phyloP scores from a whole-genome alignment of 2,329 filamentous ascomycete genomes.

The Lecanicillium sp. region DNA sequence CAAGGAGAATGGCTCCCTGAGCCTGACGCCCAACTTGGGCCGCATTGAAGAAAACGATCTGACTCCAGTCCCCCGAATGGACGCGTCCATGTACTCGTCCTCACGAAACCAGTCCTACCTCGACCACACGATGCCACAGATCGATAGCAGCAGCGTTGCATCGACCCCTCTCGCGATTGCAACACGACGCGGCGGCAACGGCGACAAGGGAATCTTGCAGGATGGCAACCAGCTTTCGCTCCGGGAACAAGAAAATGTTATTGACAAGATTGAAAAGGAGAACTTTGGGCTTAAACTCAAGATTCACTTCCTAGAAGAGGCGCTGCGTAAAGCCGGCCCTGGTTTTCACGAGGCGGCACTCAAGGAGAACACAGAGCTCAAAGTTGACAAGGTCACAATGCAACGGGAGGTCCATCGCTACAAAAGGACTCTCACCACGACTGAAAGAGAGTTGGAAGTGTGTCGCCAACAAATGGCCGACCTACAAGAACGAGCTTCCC shows the following conservation, averaged over 20 bases:
- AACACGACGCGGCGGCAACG: constrained; percentile 54
- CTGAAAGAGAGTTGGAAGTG: constrained; percentile 79
- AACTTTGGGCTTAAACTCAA: constrained; percentile 97
- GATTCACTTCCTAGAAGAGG: constrained; percentile 93
- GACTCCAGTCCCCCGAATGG: constrained; percentile 66
- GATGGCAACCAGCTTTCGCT: constrained; percentile 88
- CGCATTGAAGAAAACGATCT: constrained; percentile 66
- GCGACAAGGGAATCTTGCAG: constrained; percentile 61
- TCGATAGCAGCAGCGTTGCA: constrained; percentile 71
- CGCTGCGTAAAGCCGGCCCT: constrained; percentile 77
- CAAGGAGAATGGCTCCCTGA: constrained; percentile 55
- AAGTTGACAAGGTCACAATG: constrained; percentile 87
- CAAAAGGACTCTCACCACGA: constrained; percentile 74
- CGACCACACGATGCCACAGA: constrained; percentile 67
- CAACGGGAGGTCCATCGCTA: constrained; percentile 80
- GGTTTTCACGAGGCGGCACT: constrained; percentile 85
- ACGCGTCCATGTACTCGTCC: constrained; percentile 64
- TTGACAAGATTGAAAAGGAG: constrained; percentile 95
- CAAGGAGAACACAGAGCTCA: constrained; percentile 92
- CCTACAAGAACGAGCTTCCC: constrained; percentile 74
- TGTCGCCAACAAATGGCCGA: constrained; percentile 78
- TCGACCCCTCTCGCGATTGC: constrained; percentile 75
- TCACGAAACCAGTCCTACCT: constrained; percentile 59
- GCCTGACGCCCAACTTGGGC: constrained; percentile 63
- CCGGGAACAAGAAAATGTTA: constrained; percentile 89